Evolutionary conservation across 768 basidiomycete genomes (phyloP).

Genomic region (Porphyrellus cyaneotinctus): DNA sequence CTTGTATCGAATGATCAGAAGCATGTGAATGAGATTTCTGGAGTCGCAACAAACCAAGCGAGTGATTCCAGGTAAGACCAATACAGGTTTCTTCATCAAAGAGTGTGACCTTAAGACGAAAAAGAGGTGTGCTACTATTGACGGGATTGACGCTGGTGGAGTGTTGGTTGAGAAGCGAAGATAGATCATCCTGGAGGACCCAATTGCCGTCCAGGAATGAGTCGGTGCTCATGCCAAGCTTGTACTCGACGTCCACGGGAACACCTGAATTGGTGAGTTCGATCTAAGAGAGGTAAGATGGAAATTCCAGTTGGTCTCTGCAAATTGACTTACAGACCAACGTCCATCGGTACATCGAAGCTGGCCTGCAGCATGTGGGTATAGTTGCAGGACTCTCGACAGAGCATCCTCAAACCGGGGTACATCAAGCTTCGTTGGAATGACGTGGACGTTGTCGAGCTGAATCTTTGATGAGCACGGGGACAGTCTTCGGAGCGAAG

Average conservation of each 20-base stretch:
- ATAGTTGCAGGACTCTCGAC: slow-evolving; percentile 20
- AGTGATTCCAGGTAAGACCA: slow-evolving; percentile 35
- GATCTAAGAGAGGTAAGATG: slow-evolving; percentile 14
- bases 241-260: slow-evolving; percentile 15
- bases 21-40: neutral
- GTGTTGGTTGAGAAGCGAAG: slow-evolving; percentile 15
- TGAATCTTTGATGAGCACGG: neutral
- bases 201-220: slow-evolving; percentile 21
- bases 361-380: slow-evolving; percentile 25
- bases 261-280: slow-evolving; percentile 20
- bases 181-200: slow-evolving; percentile 26
- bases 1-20: slow-evolving; percentile 11
- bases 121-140: slow-evolving; percentile 19
- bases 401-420: slow-evolving; percentile 22
- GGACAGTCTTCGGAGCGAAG: neutral
- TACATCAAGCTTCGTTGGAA: neutral
- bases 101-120: slow-evolving; percentile 28
- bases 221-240: neutral
- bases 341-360: slow-evolving; percentile 8
- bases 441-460: slow-evolving; percentile 2
- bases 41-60: slow-evolving; percentile 23
- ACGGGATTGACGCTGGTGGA: slow-evolving; percentile 12
- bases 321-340: slow-evolving; percentile 21
- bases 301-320: neutral
- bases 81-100: slow-evolving; percentile 25